Conservation (phyloP, 805 yeast species). For the Groenewaldozyma salmanticensis region DNA sequence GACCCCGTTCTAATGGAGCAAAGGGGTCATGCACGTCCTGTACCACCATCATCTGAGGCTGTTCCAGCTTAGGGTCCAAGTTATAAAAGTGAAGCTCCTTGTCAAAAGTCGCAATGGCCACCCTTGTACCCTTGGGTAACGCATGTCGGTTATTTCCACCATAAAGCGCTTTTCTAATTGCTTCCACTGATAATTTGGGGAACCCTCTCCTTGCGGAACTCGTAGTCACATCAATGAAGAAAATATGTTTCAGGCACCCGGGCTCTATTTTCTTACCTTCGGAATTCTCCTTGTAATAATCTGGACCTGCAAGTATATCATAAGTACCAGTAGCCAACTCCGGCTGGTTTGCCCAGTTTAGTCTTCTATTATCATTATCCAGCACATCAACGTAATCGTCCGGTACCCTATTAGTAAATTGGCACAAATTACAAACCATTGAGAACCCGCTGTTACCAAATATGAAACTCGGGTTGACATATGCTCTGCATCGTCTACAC, state of each 20-base stretch:
- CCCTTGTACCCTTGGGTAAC: constrained; percentile 37
- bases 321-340: constrained; percentile 78
- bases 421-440: constrained; percentile 82
- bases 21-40: constrained; percentile 71
- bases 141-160: constrained; percentile 26
- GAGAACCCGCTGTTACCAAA: constrained; percentile 47
- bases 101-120: constrained; percentile 73
- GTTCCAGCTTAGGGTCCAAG: constrained; percentile 44
- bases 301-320: constrained; percentile 69
- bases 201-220: constrained; percentile 51
- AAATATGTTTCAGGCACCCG: constrained; percentile 55
- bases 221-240: constrained; percentile 59
- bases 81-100: constrained; percentile 63
- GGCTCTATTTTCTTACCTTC: constrained; percentile 27
- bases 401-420: constrained; percentile 61
- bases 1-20: constrained; percentile 64
- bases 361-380: constrained; percentile 50
- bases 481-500: constrained; percentile 86
- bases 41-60: constrained; percentile 50
- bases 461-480: constrained; percentile 75
- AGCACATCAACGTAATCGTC: constrained; percentile 54
- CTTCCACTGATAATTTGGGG: constrained; percentile 56
- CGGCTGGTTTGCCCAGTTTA: constrained; percentile 56
- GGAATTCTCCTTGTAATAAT: constrained; percentile 48
- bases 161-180: constrained; percentile 49